Base-by-base conservation (phyloP, 2,329 filamentous ascomycete genomes). In the Nakataea oryzae region DNA sequence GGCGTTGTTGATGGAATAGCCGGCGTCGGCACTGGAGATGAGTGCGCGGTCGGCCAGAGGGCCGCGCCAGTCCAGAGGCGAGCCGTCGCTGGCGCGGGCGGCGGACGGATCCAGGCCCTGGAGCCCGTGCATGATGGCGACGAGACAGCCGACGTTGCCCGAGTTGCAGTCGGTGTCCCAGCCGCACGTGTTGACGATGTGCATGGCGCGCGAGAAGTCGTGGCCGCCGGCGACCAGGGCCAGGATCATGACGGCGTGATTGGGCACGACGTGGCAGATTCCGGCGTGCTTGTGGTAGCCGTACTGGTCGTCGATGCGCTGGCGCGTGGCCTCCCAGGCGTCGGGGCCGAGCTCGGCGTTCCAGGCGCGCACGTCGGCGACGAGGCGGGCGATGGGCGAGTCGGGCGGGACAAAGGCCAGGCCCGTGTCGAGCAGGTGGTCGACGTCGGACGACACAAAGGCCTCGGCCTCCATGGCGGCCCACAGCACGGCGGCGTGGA, bases 91-190 rank as follows among this genome's bases (percentile, higher is more conserved):
- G 0, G 71, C 66, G 57, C 74, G 71, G 0, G 65, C 70, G 1
- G 59, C 24, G 30, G 30, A n/a, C 41, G 21, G 41, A 17, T 24
- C 21, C 41, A 50, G 21, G 13, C 41, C 41, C 21, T 50, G 17
- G 2, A 74, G 59, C 4, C 74, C 73, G 27, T 72, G 67, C 68
- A 75, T 74, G 34, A 74, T 67, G 7, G 69, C 73, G 1, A 75
- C 67, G 1, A 75, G 65, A 41, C 74, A 75, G 1, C 68, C 74
- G 12, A 75, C 62, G 56, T 75, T 75, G 1, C 74, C 74, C 3
- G 73, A 72, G 58, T 75, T 75, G 65, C 73, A 75, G 62, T 75
- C 73, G 1, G 74, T 75, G 64, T 75, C 74, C 73, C 74, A 75
- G 61, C 72, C 72, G 57, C 69, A 69, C 1, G 71, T 74, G 61